These are phyloP conservation scores for Phlebopus sp. DNA, from an alignment of 1,284 basidiomycete genomes.

Conservation along the genomic window DNA sequence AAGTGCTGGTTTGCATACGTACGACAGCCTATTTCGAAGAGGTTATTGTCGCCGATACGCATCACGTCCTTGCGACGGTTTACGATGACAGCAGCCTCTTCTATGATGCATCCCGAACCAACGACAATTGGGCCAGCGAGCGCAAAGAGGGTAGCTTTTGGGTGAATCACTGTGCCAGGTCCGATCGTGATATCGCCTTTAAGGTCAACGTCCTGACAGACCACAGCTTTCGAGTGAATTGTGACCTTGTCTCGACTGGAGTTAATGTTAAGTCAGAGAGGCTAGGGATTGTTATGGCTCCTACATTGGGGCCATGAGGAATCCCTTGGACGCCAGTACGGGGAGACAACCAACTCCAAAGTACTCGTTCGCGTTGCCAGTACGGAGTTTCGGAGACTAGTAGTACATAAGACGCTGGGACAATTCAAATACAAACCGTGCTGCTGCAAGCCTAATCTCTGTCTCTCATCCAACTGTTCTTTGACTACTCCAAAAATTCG, in stretches of 20 bases:
- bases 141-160: conserved; percentile 88
- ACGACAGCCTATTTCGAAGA: conserved; percentile 92
- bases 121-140: conserved; percentile 85
- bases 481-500: too few species aligned
- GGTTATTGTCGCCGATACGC: conserved; percentile 87
- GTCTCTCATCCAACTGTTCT: too few species aligned
- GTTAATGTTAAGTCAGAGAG: neutral
- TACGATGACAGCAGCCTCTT: conserved; percentile 85
- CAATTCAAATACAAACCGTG: too few species aligned
- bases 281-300: neutral
- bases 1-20: conserved; percentile 32
- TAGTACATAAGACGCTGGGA: too few species aligned
- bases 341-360: too few species aligned
- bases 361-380: too few species aligned
- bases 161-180: conserved; percentile 89
- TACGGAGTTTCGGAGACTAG: too few species aligned
- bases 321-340: too few species aligned
- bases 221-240: conserved; percentile 78
- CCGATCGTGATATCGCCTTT: conserved; percentile 91
- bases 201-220: conserved; percentile 86
- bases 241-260: conserved; percentile 72
- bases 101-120: conserved; percentile 86
- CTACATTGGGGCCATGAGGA: conserved; percentile 29
- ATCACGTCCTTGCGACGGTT: conserved; percentile 86
- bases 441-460: too few species aligned